Evolutionary conservation across 1,139 yeast genomes (phyloP).

Genomic region (Entelexis sorbosivorans): DNA sequence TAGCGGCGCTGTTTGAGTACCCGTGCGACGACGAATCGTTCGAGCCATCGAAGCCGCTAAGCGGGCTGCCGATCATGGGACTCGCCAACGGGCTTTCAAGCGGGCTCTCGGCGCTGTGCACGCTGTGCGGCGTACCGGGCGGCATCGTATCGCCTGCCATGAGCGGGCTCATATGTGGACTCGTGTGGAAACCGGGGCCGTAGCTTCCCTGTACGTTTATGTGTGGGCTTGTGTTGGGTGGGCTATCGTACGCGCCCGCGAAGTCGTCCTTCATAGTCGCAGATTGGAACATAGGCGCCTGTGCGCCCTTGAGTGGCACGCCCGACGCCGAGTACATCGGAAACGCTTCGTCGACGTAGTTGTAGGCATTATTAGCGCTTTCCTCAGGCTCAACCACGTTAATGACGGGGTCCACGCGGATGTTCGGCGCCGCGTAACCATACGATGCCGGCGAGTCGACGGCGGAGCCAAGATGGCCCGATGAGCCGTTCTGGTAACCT

Average conservation of each 20-base stretch:
- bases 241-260: neutral
- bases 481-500: neutral
- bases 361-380: neutral
- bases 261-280: neutral
- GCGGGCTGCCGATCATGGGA: constrained; percentile 4
- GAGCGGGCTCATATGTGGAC: constrained; percentile 4
- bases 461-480: neutral
- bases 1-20: neutral
- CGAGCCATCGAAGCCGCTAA: constrained; percentile 1
- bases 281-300: constrained; percentile 4
- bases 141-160: neutral
- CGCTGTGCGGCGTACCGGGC: constrained; percentile 5
- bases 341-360: constrained; percentile 10
- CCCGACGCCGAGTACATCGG: constrained; percentile 19
- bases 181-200: neutral
- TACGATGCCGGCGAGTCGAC: neutral
- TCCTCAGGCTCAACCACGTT: constrained; percentile 21
- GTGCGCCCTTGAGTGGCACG: constrained; percentile 10
- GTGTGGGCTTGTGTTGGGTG: constrained; percentile 3
- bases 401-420: constrained; percentile 18
- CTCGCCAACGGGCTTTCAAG: constrained; percentile 5
- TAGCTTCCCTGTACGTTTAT: neutral
- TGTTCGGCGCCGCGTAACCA: constrained; percentile 1
- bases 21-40: neutral
- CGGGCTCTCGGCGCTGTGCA: constrained; percentile 3